Evolutionary conservation across 805 yeast genomes (phyloP).

Genomic region (Maudiozyma barnettii): DNA sequence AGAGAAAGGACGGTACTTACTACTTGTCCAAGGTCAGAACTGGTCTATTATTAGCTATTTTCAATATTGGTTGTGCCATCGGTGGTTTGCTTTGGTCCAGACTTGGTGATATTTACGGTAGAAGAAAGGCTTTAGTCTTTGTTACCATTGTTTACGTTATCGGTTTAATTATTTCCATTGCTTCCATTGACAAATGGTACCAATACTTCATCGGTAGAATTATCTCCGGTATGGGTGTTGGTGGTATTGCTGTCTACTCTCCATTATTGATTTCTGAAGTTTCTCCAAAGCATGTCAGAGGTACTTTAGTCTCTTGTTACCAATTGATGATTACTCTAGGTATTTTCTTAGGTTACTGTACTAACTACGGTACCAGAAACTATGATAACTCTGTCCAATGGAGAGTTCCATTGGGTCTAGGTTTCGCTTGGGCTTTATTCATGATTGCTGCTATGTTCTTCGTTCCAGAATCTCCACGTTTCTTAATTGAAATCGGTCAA

Average conservation of each 20-base stretch:
- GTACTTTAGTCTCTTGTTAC: slow-evolving; percentile 58
- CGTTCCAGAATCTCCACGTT: slow-evolving; percentile 71
- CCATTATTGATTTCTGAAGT: slow-evolving; percentile 66
- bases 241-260: slow-evolving; percentile 63
- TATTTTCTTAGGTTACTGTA: slow-evolving; percentile 67
- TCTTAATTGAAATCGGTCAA: slow-evolving; percentile 42
- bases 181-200: slow-evolving; percentile 44
- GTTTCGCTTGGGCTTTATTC: slow-evolving; percentile 37
- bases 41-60: slow-evolving; percentile 44
- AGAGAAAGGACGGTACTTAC: slow-evolving; percentile 31
- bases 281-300: slow-evolving; percentile 61
- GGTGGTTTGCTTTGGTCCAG: slow-evolving; percentile 68
- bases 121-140: slow-evolving; percentile 52
- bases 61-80: slow-evolving; percentile 63
- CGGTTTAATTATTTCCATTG: slow-evolving; percentile 52
- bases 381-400: slow-evolving; percentile 61
- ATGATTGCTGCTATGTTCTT: slow-evolving; percentile 33
- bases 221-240: slow-evolving; percentile 70
- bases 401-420: slow-evolving; percentile 61
- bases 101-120: slow-evolving; percentile 54
- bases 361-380: slow-evolving; percentile 53
- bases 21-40: slow-evolving; percentile 37
- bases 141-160: slow-evolving; percentile 48
- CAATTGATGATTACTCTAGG: slow-evolving; percentile 64
- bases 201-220: slow-evolving; percentile 58